phyloP scores from a whole-genome alignment of 2,329 filamentous ascomycete species.

The Xylariaceae sp. region DNA sequence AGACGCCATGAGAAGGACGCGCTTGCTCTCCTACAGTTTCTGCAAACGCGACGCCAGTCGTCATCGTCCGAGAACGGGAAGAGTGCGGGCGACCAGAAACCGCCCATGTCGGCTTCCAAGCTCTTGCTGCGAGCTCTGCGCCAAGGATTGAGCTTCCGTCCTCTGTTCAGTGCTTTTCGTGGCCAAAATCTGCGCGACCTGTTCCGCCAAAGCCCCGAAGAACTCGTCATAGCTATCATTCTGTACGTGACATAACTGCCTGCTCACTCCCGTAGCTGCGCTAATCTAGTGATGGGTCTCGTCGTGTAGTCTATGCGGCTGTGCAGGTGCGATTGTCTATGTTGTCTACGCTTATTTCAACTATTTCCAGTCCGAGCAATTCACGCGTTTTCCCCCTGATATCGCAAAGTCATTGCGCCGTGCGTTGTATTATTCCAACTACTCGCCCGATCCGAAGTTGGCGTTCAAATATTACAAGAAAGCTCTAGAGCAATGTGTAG shows the following conservation, averaged over 20 bases:
- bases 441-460: slow-evolving; percentile 65
- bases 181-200: slow-evolving; percentile 36
- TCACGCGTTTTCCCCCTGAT: slow-evolving; percentile 58
- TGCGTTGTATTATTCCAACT: slow-evolving; percentile 82
- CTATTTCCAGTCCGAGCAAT: slow-evolving; percentile 51
- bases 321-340: slow-evolving; percentile 35
- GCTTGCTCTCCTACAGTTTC: slow-evolving; percentile 12
- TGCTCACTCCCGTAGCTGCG: not conserved
- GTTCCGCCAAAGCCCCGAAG: slow-evolving; percentile 41
- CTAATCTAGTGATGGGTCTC: slow-evolving; percentile 21
- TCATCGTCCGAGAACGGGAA: slow-evolving; percentile 18
- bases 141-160: slow-evolving; percentile 34
- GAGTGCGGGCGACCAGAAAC: slow-evolving; percentile 20
- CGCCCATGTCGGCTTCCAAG: slow-evolving; percentile 25
- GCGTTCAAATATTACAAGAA: slow-evolving; percentile 80
- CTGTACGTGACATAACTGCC: slow-evolving; percentile 32
- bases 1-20: slow-evolving; percentile 10
- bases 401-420: slow-evolving; percentile 74
- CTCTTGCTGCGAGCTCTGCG: slow-evolving; percentile 30
- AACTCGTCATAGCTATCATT: slow-evolving; percentile 39
- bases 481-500: slow-evolving; percentile 67
- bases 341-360: slow-evolving; percentile 44
- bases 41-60: slow-evolving; percentile 28
- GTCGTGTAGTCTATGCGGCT: slow-evolving; percentile 33
- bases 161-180: slow-evolving; percentile 35